Evolutionary conservation across 2,329 filamentous ascomycete genomes (phyloP).

Genomic region (Xylaria sp.): DNA sequence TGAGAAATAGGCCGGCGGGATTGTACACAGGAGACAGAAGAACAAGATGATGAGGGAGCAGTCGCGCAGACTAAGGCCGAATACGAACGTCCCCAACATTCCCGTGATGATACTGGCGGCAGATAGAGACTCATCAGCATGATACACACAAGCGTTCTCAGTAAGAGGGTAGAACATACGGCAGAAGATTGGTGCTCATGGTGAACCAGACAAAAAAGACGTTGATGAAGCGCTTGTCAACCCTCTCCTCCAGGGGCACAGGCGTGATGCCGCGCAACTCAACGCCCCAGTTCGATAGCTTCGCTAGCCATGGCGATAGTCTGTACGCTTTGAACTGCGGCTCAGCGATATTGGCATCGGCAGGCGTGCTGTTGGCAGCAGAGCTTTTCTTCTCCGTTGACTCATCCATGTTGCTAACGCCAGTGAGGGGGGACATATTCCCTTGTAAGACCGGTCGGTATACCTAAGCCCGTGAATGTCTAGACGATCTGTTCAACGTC

Average conservation of each 20-base stretch:
- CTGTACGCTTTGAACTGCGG: neutral
- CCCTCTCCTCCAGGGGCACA: slow-evolving; percentile 38
- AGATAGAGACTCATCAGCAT: neutral
- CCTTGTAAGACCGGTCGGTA: too few relatives aligned
- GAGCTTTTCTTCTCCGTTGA: neutral
- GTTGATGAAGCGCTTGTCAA: slow-evolving; percentile 38
- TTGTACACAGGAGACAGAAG: slow-evolving; percentile 61
- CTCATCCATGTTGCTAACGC: neutral
- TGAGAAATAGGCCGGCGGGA: slow-evolving; percentile 61
- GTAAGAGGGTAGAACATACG: slow-evolving; percentile 29
- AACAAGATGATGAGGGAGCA: slow-evolving; percentile 67
- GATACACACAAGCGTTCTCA: neutral
- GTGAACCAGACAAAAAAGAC: slow-evolving; percentile 41
- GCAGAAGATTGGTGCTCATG: slow-evolving; percentile 40
- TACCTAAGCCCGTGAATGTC: neutral
- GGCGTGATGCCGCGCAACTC: slow-evolving; percentile 40
- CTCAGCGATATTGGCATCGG: neutral
- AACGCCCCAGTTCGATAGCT: slow-evolving; percentile 24
- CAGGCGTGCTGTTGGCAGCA: neutral
- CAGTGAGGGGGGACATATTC: neutral
- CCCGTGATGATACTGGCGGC: slow-evolving; percentile 58
- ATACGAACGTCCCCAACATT: slow-evolving; percentile 63
- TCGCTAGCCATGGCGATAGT: slow-evolving; percentile 18
- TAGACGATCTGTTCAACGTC: neutral
- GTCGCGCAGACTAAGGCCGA: slow-evolving; percentile 61